Evolutionary conservation across 2,329 filamentous ascomycete species (phyloP), one percentile per base, ranked within the genome.

Genomic region (Hypoxylon sp.): DNA sequence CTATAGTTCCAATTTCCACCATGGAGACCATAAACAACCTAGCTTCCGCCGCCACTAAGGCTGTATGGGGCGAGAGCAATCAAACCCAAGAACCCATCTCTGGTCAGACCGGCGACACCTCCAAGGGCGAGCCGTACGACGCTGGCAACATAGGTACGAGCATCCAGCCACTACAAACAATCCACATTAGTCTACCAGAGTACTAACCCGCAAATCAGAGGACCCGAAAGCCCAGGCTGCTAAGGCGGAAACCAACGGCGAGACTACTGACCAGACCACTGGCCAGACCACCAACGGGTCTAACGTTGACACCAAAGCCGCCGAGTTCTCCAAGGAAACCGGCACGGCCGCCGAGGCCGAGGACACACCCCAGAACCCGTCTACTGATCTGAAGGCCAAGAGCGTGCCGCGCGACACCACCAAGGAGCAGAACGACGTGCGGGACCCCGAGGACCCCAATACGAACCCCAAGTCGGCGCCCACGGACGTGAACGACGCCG

Each of bases 81-180:
- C 68, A 70, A 56, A 66, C 54, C 79, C 53, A 80, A 77, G 92
- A 96, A 79, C 92, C 92, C 17, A 76, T 93, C 46, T 90, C 91
- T 19, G 92, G 92, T 20, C 80, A 87, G 53, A 80, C 84, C 59
- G 92, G 92, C 39, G 80, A 89, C 74, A 90, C 91, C 4, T 83
- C 84, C 22, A 83, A 82, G 44, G 87, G 85, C 11, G 89, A 94
- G 75, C 92, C 92, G 0, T 96, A 89, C 71, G 92, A 95, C 73
- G 87, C 87, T 60, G 92, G 92, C 50, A 95, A 95, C 75, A 79
- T 86, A n/a, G 83, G 87, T 80, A 84, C 82, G 15, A 34, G 53
- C 26, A 51, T 48, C 8, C 19, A 46, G n/a, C n/a, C n/a, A 28
- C n/a, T 19, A 7, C 17, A 47, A 43, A 51, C 17, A 60, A 11